phyloP scores from a whole-genome alignment of 495 filamentous ascomycete species.

The Penicillium paxilli region DNA sequence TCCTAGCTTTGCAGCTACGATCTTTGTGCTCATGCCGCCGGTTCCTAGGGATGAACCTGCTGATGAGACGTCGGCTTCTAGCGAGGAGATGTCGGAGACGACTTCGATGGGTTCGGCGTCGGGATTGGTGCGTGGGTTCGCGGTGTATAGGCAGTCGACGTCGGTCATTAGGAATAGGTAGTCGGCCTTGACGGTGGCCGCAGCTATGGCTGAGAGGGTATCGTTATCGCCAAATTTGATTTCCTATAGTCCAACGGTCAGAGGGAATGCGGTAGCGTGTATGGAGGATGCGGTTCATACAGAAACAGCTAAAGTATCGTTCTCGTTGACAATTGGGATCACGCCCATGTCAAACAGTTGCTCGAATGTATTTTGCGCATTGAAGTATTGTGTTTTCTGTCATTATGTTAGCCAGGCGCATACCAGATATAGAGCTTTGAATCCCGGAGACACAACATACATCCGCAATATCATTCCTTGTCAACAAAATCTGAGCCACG shows the following conservation, averaged over 20 bases:
- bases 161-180: constrained; percentile 99
- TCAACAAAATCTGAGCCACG: constrained; percentile 90
- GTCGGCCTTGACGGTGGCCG: constrained; percentile 95
- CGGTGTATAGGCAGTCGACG: constrained; percentile 95
- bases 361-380: constrained; percentile 90
- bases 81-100: constrained; percentile 79
- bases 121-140: constrained; percentile 82
- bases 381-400: constrained; percentile 89
- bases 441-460: constrained; percentile 45
- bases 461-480: constrained; percentile 96
- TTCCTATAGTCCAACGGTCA: constrained; percentile 52
- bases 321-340: constrained; percentile 98
- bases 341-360: constrained; percentile 94
- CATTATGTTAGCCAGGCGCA: constrained; percentile 12
- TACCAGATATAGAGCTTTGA: neutral
- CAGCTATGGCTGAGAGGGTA: constrained; percentile 93
- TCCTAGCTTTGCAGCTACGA: constrained; percentile 89
- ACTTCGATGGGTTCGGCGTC: constrained; percentile 89
- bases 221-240: constrained; percentile 99
- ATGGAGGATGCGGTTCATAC: constrained; percentile 34
- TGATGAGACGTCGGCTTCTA: constrained; percentile 90
- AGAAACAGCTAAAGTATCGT: constrained; percentile 92
- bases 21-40: constrained; percentile 98
- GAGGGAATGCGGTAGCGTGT: neutral
- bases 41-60: constrained; percentile 88